These are phyloP conservation scores for Globisporangium solare DNA, from an alignment of 352 stramenopile genomes.

Conservation along the genomic window DNA sequence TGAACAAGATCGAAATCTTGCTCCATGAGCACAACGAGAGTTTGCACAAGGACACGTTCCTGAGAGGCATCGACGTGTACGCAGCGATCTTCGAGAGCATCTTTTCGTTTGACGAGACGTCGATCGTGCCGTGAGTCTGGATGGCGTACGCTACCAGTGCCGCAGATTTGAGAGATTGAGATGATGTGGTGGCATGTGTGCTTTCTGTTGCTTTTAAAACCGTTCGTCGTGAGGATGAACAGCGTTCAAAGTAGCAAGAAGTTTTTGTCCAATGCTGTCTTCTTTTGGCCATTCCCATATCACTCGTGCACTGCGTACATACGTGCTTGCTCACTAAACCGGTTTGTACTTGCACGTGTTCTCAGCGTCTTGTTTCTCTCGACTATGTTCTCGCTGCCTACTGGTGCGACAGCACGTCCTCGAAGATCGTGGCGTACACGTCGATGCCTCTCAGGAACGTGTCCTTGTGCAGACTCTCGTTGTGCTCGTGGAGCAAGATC, in stretches of 20 bases:
- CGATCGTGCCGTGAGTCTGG: not conserved
- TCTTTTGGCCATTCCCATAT: no score
- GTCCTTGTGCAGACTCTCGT: constrained; percentile 91
- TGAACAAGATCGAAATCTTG: constrained; percentile 91
- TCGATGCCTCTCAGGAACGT: constrained; percentile 89
- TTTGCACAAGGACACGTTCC: constrained; percentile 87
- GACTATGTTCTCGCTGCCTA: not conserved
- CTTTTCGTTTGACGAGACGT: constrained; percentile 14
- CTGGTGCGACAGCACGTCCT: constrained; percentile 26
- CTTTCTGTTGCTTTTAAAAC: no score
- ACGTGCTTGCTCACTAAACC: no score
- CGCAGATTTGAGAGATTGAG: no score
- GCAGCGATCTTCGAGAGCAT: constrained; percentile 34
- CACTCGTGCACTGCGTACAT: no score
- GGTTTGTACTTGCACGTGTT: no score
- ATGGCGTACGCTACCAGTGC: not conserved
- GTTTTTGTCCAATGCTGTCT: no score
- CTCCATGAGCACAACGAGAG: constrained; percentile 97
- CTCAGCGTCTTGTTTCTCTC: not conserved
- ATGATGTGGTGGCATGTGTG: no score
- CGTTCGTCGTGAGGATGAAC: no score
- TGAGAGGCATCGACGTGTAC: constrained; percentile 89
- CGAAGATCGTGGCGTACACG: constrained; percentile 61
- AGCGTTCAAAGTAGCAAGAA: no score
- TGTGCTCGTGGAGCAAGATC: constrained; percentile 94